A percentile compares a stretch with the other conserved stretches of the same genome.
These are phyloP conservation scores for Aspergillus campestris DNA, from an alignment of 495 filamentous ascomycete species.

Conservation along the genomic window DNA sequence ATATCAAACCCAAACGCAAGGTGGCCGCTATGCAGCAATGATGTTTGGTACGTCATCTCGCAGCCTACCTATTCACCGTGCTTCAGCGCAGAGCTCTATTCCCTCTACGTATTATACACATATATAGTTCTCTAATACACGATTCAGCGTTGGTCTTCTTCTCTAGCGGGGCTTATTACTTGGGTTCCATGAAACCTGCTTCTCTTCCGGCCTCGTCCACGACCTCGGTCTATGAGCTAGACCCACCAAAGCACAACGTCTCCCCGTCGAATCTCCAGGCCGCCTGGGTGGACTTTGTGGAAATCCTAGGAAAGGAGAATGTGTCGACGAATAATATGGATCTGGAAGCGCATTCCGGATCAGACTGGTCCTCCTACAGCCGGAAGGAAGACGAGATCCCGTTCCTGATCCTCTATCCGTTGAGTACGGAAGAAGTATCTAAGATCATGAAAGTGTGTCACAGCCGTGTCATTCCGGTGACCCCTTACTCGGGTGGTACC, in stretches of 20 bases:
- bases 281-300: slow-evolving; percentile 85
- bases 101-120: neutral
- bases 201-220: slow-evolving; percentile 63
- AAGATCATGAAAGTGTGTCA: slow-evolving; percentile 58
- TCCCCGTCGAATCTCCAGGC: slow-evolving; percentile 74
- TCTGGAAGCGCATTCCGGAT: slow-evolving; percentile 63
- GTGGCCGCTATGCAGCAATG: slow-evolving; percentile 49
- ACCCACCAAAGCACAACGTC: slow-evolving; percentile 59
- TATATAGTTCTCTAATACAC: neutral
- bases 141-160: slow-evolving; percentile 48
- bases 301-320: slow-evolving; percentile 75
- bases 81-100: neutral
- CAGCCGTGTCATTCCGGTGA: slow-evolving; percentile 51
- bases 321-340: slow-evolving; percentile 68
- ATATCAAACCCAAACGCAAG: slow-evolving; percentile 42
- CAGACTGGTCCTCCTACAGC: slow-evolving; percentile 82
- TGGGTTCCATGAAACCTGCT: slow-evolving; percentile 54
- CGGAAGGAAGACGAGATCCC: slow-evolving; percentile 37
- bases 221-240: slow-evolving; percentile 51
- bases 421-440: slow-evolving; percentile 47
- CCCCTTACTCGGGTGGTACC: slow-evolving; percentile 55
- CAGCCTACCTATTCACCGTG: neutral
- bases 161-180: slow-evolving; percentile 57
- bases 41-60: slow-evolving; percentile 50
- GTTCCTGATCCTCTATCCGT: slow-evolving; percentile 44